Conservation (phyloP, 495 filamentous ascomycete species). For the Tetracladium marchalianum region DNA sequence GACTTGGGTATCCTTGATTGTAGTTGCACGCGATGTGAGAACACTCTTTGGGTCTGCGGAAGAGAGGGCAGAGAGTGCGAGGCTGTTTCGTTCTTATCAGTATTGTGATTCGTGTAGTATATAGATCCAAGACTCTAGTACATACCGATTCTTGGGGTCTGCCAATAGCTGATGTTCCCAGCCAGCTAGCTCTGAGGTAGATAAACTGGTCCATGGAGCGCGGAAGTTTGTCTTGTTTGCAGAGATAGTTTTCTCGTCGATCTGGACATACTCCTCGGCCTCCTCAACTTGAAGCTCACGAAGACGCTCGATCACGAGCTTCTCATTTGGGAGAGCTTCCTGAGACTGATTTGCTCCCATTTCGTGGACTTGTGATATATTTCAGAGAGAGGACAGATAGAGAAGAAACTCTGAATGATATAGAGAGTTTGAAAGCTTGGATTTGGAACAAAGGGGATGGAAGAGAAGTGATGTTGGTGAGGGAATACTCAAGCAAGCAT, state of each 20-base stretch:
- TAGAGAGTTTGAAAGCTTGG: neutral
- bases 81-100: conserved; percentile 22
- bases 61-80: conserved; percentile 60
- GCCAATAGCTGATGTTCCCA: conserved; percentile 53
- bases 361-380: neutral
- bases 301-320: conserved; percentile 32
- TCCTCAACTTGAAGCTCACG: conserved; percentile 26
- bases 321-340: conserved; percentile 25
- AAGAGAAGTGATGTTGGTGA: neutral
- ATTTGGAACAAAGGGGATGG: neutral
- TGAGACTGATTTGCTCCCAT: conserved; percentile 43
- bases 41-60: conserved; percentile 42
- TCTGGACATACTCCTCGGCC: conserved; percentile 33
- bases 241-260: conserved; percentile 23
- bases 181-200: conserved; percentile 31
- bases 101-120: neutral
- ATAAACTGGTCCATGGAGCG: conserved; percentile 26
- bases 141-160: conserved; percentile 52
- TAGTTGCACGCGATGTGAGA: conserved; percentile 44
- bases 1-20: conserved; percentile 56
- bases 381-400: neutral
- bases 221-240: conserved; percentile 10
- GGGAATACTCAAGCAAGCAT: neutral
- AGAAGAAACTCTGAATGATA: neutral
- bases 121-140: neutral